Conservation (phyloP, 345 rosid species). For the Camelina neglecta region DNA sequence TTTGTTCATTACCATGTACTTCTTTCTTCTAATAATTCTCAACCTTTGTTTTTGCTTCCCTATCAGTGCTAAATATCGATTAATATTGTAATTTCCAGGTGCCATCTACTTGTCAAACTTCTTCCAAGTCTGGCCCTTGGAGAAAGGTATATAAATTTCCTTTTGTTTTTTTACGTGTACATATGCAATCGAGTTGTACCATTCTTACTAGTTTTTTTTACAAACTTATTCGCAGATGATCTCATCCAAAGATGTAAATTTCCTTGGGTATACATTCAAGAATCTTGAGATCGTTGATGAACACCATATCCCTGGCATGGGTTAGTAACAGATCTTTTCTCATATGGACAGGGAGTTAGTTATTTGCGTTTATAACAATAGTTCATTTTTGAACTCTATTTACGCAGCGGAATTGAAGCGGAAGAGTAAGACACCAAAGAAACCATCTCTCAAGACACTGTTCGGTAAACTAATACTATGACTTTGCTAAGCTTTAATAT, state of each 20-base stretch:
- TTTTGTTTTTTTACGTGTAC: not conserved
- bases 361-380: constrained; percentile 8
- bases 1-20: not conserved
- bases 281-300: constrained; percentile 80
- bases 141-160: constrained; percentile 51
- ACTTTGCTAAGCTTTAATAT: not conserved
- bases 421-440: constrained; percentile 51
- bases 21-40: not conserved
- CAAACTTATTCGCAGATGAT: constrained; percentile 61
- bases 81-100: not conserved
- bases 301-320: constrained; percentile 79
- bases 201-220: not conserved
- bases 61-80: not conserved
- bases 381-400: constrained; percentile 17
- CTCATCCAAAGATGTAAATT: constrained; percentile 74
- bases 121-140: constrained; percentile 62
- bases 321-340: constrained; percentile 41
- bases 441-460: constrained; percentile 57
- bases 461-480: constrained; percentile 42
- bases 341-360: not conserved
- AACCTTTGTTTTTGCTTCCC: not conserved
- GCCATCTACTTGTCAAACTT: constrained; percentile 44
- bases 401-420: constrained; percentile 52
- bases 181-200: not conserved
- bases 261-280: constrained; percentile 82